Conservation (phyloP, 441 rosid species). For the Brassica hybrid region DNA sequence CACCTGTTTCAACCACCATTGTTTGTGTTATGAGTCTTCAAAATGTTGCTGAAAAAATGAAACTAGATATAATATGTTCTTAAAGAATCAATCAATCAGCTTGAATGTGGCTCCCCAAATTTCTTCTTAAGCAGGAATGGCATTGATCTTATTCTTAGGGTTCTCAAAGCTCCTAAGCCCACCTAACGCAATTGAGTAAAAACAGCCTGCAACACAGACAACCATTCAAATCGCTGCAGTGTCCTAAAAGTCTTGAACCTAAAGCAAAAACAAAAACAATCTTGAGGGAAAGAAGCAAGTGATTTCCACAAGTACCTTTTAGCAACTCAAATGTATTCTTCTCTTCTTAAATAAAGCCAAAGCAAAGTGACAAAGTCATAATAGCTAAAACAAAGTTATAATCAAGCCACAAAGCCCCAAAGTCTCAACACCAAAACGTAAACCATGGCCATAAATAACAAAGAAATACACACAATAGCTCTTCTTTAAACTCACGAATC, state of each 20-base stretch:
- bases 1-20: no score
- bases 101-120: slow-evolving; percentile 96
- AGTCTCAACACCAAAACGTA: neutral
- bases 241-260: neutral
- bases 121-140: slow-evolving; percentile 84
- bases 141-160: slow-evolving; percentile 88
- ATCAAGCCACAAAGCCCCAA: neutral
- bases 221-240: neutral
- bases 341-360: neutral
- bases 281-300: neutral
- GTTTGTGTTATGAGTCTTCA: slow-evolving; percentile 14
- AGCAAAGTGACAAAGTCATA: neutral
- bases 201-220: neutral
- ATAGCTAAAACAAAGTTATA: neutral
- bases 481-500: neutral
- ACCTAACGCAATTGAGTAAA: neutral
- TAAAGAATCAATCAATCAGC: slow-evolving; percentile 48
- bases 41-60: neutral
- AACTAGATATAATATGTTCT: neutral
- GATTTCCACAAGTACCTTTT: neutral
- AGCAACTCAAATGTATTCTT: neutral
- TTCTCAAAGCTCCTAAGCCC: slow-evolving; percentile 58
- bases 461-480: neutral
- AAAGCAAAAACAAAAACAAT: neutral
- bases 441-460: neutral